These are phyloP conservation scores for Metschnikowia henanensis DNA, from an alignment of 805 yeast genomes.

Conservation along the genomic window DNA sequence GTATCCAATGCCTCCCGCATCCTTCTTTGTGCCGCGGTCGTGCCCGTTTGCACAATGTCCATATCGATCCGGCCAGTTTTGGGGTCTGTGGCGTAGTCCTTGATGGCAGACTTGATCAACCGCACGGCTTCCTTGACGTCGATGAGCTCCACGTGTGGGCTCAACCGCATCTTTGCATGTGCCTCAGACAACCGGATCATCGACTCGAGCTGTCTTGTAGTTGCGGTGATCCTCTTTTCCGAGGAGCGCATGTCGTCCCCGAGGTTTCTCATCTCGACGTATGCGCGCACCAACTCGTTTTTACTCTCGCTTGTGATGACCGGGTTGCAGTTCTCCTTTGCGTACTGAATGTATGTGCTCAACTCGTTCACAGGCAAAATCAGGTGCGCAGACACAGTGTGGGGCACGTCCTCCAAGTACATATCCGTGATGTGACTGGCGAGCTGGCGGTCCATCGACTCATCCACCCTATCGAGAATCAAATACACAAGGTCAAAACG, in stretches of 20 bases:
- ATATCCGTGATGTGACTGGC: slow-evolving; percentile 89
- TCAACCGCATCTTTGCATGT: slow-evolving; percentile 93
- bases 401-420: slow-evolving; percentile 87
- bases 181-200: slow-evolving; percentile 96
- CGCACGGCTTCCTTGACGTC: slow-evolving; percentile 96
- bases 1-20: slow-evolving; percentile 70
- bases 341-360: slow-evolving; percentile 88
- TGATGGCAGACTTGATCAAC: slow-evolving; percentile 88
- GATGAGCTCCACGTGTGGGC: slow-evolving; percentile 63
- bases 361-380: slow-evolving; percentile 84
- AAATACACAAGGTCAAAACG: slow-evolving; percentile 94
- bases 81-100: slow-evolving; percentile 98
- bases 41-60: slow-evolving; percentile 97
- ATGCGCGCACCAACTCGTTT: slow-evolving; percentile 78
- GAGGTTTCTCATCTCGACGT: slow-evolving; percentile 90
- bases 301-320: slow-evolving; percentile 77
- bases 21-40: slow-evolving; percentile 81
- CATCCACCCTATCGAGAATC: slow-evolving; percentile 91
- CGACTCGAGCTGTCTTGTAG: slow-evolving; percentile 94
- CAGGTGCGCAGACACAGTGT: slow-evolving; percentile 64
- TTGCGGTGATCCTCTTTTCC: slow-evolving; percentile 94
- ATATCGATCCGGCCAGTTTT: slow-evolving; percentile 94
- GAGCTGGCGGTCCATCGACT: slow-evolving; percentile 75
- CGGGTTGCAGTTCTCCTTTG: slow-evolving; percentile 86
- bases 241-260: slow-evolving; percentile 89